phyloP scores from a whole-genome alignment of 371 early-diverging fungal genomes.

The Mycotypha africana region DNA sequence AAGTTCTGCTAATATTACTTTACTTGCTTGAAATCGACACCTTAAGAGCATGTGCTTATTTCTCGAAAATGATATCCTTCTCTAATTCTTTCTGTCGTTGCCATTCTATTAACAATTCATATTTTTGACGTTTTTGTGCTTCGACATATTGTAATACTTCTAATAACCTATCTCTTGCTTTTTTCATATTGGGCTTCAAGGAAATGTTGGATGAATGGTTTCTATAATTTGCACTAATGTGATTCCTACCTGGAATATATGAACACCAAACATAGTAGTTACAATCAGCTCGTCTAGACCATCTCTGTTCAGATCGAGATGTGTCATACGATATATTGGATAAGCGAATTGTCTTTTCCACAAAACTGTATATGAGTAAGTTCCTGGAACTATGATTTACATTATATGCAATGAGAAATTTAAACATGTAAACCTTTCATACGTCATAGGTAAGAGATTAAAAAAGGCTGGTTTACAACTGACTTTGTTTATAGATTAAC shows the following conservation, averaged over 20 bases:
- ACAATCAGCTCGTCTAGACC: slow-evolving; percentile 69
- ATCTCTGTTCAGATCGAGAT: slow-evolving; percentile 66
- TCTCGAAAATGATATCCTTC: slow-evolving; percentile 39
- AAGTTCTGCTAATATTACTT: no score
- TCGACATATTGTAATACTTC: slow-evolving; percentile 39
- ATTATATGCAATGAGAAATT: no score
- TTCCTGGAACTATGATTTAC: slow-evolving; percentile 34
- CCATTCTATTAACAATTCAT: slow-evolving; percentile 33
- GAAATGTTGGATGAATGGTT: not conserved
- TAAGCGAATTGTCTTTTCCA: slow-evolving; percentile 69
- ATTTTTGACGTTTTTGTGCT: slow-evolving; percentile 34
- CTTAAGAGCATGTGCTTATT: no score
- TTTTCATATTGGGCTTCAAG: slow-evolving; percentile 41
- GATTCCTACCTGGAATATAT: slow-evolving; percentile 53
- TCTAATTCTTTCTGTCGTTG: slow-evolving; percentile 36
- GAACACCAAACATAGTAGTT: slow-evolving; percentile 67
- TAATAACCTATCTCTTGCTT: slow-evolving; percentile 32
- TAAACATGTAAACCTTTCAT: no score
- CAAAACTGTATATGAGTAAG: slow-evolving; percentile 49
- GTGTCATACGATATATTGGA: slow-evolving; percentile 63
- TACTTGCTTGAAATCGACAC: no score
- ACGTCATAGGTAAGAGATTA: no score
- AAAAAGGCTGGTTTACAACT: no score
- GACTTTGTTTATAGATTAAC: slow-evolving; percentile 65
- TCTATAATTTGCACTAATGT: not conserved